Evolutionary conservation across 1,139 yeast species (phyloP).

Genomic region (Candida labiduridarum): DNA sequence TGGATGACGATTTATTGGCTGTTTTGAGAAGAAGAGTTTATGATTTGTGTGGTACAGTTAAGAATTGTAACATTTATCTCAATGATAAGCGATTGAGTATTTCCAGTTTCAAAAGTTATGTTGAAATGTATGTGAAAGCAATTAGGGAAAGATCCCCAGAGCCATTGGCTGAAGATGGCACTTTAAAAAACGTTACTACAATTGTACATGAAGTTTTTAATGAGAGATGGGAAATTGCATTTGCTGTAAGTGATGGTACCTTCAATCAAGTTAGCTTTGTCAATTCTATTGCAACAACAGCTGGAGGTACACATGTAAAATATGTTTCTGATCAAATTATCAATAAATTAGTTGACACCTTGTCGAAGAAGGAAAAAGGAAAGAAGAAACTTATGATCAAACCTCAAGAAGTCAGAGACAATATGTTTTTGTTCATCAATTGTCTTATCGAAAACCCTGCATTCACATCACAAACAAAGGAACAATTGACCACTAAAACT

Average conservation of each 20-base stretch:
- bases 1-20: conserved; percentile 82
- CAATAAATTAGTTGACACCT: conserved; percentile 62
- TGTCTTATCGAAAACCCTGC: conserved; percentile 96
- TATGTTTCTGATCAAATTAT: conserved; percentile 84
- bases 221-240: conserved; percentile 92
- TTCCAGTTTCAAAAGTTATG: conserved; percentile 79
- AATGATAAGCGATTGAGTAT: conserved; percentile 75
- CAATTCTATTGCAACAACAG: conserved; percentile 94
- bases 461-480: conserved; percentile 96
- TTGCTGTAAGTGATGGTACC: conserved; percentile 85
- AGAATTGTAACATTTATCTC: conserved; percentile 75
- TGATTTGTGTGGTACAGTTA: conserved; percentile 95
- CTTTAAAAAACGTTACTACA: conserved; percentile 43
- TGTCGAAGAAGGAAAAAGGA: conserved; percentile 72
- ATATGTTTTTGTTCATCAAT: conserved; percentile 88
- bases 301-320: conserved; percentile 96
- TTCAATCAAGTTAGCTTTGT: conserved; percentile 97
- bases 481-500: conserved; percentile 87
- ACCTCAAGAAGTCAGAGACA: conserved; percentile 86
- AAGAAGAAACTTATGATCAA: conserved; percentile 75
- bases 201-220: conserved; percentile 76
- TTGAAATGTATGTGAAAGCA: conserved; percentile 87
- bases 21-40: conserved; percentile 92
- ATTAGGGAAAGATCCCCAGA: conserved; percentile 41
- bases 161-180: conserved; percentile 24